Conservation (phyloP, 352 stramenopile genomes). For the Phytophthora colocasiae region DNA sequence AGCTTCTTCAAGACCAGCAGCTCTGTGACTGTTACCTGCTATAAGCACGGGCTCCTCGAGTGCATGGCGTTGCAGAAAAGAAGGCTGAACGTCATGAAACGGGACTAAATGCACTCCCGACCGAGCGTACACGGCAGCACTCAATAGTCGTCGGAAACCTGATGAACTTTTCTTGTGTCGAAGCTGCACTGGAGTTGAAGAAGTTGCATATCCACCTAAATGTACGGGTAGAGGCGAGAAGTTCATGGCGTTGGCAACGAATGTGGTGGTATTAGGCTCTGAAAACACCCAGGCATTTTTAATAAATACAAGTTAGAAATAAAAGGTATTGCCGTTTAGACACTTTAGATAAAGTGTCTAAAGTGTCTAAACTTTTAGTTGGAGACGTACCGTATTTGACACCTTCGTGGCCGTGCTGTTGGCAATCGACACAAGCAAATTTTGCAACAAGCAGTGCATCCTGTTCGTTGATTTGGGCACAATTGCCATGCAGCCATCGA, state of each 20-base stretch:
- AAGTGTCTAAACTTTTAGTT: no score
- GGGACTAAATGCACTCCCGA: conserved; percentile 56
- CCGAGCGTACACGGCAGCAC: conserved; percentile 53
- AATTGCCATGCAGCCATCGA: conserved; percentile 69
- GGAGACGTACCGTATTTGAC: conserved; percentile 45
- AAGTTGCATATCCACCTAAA: conserved; percentile 25
- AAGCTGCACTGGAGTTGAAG: conserved; percentile 9
- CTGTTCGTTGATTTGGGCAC: conserved; percentile 60
- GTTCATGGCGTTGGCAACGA: conserved; percentile 31
- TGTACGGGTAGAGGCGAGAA: conserved; percentile 60
- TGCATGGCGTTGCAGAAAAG: conserved; percentile 51
- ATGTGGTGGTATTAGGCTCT: conserved; percentile 23
- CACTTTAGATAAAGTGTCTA: not conserved
- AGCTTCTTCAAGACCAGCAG: conserved; percentile 32
- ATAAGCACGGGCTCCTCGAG: conserved; percentile 62
- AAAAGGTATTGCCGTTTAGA: no score
- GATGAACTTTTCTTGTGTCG: conserved; percentile 57
- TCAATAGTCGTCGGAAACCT: conserved; percentile 58
- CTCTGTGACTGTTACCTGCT: conserved; percentile 41
- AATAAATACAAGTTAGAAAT: not conserved
- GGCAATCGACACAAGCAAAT: conserved; percentile 57
- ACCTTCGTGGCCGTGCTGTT: conserved; percentile 45
- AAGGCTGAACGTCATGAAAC: conserved; percentile 29
- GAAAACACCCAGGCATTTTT: conserved; percentile 1
- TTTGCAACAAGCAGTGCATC: conserved; percentile 66